These are phyloP conservation scores for Pythium sukuiense DNA, from an alignment of 352 stramenopile species.

Conservation along the genomic window DNA sequence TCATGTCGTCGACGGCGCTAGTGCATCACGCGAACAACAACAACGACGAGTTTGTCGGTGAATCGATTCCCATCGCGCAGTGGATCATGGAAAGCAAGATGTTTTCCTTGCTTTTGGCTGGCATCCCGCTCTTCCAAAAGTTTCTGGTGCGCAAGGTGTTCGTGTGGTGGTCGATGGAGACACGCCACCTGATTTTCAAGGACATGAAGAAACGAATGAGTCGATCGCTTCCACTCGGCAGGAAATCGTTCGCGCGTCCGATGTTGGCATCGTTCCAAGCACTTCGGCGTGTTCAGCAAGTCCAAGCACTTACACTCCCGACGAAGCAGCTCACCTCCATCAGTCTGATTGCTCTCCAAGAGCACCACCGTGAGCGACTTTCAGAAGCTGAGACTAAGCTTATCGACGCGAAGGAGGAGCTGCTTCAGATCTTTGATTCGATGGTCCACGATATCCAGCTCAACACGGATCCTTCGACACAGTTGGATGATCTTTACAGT, in stretches of 20 bases:
- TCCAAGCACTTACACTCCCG: conserved; percentile 44
- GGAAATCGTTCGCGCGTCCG: conserved; percentile 38
- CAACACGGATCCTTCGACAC: conserved; percentile 40
- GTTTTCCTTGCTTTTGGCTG: conserved; percentile 66
- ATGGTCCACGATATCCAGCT: conserved; percentile 53
- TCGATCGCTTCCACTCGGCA: conserved; percentile 38
- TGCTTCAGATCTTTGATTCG: conserved; percentile 45
- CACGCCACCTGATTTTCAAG: conserved; percentile 40
- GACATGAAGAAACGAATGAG: conserved; percentile 39
- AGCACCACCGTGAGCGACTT: conserved; percentile 48
- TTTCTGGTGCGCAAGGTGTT: conserved; percentile 66
- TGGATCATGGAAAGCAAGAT: conserved; percentile 79
- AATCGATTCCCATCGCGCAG: conserved; percentile 61
- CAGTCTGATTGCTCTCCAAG: conserved; percentile 38
- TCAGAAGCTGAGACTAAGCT: conserved; percentile 49
- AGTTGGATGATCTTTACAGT: conserved; percentile 53
- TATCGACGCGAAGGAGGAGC: conserved; percentile 64
- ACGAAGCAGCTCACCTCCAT: conserved; percentile 31
- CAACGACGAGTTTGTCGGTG: conserved; percentile 37
- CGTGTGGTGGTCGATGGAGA: conserved; percentile 41
- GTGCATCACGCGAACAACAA: conserved; percentile 55
- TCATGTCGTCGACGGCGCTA: conserved; percentile 59
- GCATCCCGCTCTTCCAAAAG: conserved; percentile 75
- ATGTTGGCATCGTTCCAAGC: conserved; percentile 40
- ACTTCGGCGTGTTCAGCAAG: conserved; percentile 42